phyloP scores from a whole-genome alignment of 2,329 filamentous ascomycete species.

The Colletotrichum tropicicola region DNA sequence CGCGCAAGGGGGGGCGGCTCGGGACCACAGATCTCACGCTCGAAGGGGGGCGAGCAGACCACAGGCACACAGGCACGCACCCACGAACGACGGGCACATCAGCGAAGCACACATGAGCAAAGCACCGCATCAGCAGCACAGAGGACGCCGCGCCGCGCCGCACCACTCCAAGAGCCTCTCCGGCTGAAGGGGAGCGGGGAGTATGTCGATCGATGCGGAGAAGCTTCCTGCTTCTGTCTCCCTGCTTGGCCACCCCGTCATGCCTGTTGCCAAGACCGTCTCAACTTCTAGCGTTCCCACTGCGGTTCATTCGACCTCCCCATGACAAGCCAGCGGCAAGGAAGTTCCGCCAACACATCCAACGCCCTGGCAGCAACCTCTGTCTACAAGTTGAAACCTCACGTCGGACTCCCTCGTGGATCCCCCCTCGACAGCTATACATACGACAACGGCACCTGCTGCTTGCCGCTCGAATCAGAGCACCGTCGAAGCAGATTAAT shows the following conservation, averaged over 20 bases:
- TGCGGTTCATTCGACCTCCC: constrained; percentile 2
- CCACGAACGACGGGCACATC: not conserved
- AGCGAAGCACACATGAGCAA: not conserved
- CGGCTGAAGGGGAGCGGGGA: constrained; percentile 29
- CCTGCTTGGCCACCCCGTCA: constrained; percentile 5
- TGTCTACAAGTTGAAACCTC: not conserved
- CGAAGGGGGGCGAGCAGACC: not conserved
- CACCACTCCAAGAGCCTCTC: constrained; percentile 9
- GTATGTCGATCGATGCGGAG: constrained; percentile 30
- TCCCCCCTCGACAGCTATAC: not conserved
- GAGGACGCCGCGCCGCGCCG: not conserved
- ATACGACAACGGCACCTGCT: not conserved
- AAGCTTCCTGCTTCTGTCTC: constrained; percentile 27
- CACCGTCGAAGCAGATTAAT: constrained; percentile 5
- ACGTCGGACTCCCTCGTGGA: not conserved
- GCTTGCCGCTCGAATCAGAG: constrained; percentile 26
- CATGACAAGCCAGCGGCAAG: not conserved
- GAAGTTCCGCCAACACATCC: too few species aligned
- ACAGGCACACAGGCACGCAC: too few species aligned
- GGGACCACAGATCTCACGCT: constrained; percentile 15
- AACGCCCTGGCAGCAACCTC: not conserved
- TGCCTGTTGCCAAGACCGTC: constrained; percentile 17
- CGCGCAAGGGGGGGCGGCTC: constrained; percentile 10
- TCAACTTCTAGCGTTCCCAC: constrained; percentile 8
- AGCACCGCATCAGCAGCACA: not conserved